Evolutionary conservation across 2,329 filamentous ascomycete species (phyloP), one percentile per base, ranked within the genome.

Genomic region (Arthrinium phaeospermum): DNA sequence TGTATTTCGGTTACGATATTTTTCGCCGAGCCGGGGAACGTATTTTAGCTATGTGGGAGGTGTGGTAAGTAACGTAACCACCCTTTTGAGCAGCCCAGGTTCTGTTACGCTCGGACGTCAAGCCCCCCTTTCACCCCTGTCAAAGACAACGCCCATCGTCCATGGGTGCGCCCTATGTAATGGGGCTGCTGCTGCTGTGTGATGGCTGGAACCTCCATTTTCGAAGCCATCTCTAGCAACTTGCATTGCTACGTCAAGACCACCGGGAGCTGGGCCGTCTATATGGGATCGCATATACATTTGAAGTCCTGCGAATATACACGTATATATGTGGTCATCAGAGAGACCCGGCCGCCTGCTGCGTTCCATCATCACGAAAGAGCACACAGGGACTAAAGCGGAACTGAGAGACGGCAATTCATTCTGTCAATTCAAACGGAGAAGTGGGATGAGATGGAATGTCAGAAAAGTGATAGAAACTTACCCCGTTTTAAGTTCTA

Each of bases 41-140:
- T 64, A 64, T 41, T 53, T 41, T 41, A 64, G 57, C 53, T 61
- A 8, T 24, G 12, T 41, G 19, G 57, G 57, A 61, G 30, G 12
- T 41, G 57, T 41, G 57, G 57, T 64, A 41, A 64, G 57, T 64
- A 41, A 64, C 30, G 57, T n/a, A 41, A 64, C 30, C 34, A 64
- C 53, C 53, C 34, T 34, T 34, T 57, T 34, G 51, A 30, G 27
- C 5, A 57, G 51, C 12, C 24, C 12, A 41, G 19, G 19, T 41
- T 41, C 34, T 41, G n/a, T n/a, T 41, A 34, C 57, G 57, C 57
- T 41, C 57, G 57, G 57, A 64, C 57, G 37, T 13, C 57, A 41
- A 37, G 57, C 6, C 57, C 34, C 34, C 57, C 57, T 41, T 41
- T 64, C 27, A 30, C 27, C 27, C 27, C 27, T 30, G 34, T 24